Conservation (phyloP, 2,329 filamentous ascomycete genomes). For the Hortaea werneckii region DNA sequence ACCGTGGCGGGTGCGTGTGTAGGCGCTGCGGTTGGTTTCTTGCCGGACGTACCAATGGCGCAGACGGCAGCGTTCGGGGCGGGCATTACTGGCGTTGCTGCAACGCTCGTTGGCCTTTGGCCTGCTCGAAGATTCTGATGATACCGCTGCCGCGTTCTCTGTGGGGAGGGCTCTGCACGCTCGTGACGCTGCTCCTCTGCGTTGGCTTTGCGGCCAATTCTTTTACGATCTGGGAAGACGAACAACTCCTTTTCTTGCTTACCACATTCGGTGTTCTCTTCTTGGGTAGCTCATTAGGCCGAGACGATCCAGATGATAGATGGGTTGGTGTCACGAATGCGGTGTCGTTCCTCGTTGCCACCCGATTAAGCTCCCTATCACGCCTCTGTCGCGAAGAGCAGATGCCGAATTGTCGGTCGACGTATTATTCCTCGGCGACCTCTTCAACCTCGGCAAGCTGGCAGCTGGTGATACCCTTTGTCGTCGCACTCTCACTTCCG, state of each 20-base stretch:
- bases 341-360: slow-evolving; percentile 67
- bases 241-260: slow-evolving; percentile 84
- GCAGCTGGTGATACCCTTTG: slow-evolving; percentile 73
- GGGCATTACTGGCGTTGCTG: slow-evolving; percentile 29
- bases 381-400: slow-evolving; percentile 94
- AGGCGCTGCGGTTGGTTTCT: slow-evolving; percentile 18
- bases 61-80: slow-evolving; percentile 33
- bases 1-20: slow-evolving; percentile 29
- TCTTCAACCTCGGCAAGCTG: slow-evolving; percentile 88
- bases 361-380: slow-evolving; percentile 73
- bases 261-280: slow-evolving; percentile 75
- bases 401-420: slow-evolving; percentile 92
- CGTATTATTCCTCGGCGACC: slow-evolving; percentile 84
- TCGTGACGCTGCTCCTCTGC: slow-evolving; percentile 81
- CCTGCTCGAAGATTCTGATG: slow-evolving; percentile 32
- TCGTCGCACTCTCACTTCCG: slow-evolving; percentile 62
- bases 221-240: slow-evolving; percentile 97
- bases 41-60: slow-evolving; percentile 29
- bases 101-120: slow-evolving; percentile 32
- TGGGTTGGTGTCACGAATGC: slow-evolving; percentile 78
- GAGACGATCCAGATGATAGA: slow-evolving; percentile 56
- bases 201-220: slow-evolving; percentile 94
- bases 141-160: slow-evolving; percentile 59
- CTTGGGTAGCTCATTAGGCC: slow-evolving; percentile 63
- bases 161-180: slow-evolving; percentile 78